Evolutionary conservation across 371 early-diverging fungal species (phyloP), one percentile per base, ranked within the genome.

Genomic region (Mortierella polycephala): DNA sequence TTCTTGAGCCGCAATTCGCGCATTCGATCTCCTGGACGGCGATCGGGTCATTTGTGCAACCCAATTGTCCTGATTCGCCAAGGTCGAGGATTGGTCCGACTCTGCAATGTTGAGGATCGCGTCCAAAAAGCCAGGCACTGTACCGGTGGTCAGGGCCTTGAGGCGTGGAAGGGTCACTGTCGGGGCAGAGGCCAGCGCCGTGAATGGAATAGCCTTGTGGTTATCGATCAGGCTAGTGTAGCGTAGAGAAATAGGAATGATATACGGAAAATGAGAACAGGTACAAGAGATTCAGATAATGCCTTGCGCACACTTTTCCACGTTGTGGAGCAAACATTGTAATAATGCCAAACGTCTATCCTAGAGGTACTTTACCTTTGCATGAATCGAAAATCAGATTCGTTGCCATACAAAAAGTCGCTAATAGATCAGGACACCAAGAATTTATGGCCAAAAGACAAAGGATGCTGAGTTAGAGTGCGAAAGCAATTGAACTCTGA

Each of bases 101-200:
- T 98, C 98, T 18, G 91, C 90, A 71, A 97, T 92, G 61, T 93
- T 94, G 10, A 93, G 76, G 37, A 94, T 90, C 0, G 94, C 94
- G 64, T 94, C 94, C 60, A 93, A 68, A 60, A 90, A 91, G 46
- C 88, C 88, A 0, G 91, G 91, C 0, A 91, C 82, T 0, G 90
- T 88, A 6, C 90, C 88, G 77, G 99, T 97, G n/a, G 93, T 95
- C 47, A 98, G 71, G 7, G 96, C 98, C 79, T 96, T 97, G 63
- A 98, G 88, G 20, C 99, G 89, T 66, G 97, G 98, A 81, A 97
- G 86, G 12, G 98, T 98, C 3, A 97, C 97, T 0, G 99, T 98
- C 1, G 99, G 98, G 16, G 98, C 92, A 45, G 90, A 88, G 12
- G 94, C 95, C 51, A 82, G 74, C 0, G 92, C 92, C 18, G 91